Conservation (phyloP, 78 protist species). For the Monocercomonoides exilis region DNA sequence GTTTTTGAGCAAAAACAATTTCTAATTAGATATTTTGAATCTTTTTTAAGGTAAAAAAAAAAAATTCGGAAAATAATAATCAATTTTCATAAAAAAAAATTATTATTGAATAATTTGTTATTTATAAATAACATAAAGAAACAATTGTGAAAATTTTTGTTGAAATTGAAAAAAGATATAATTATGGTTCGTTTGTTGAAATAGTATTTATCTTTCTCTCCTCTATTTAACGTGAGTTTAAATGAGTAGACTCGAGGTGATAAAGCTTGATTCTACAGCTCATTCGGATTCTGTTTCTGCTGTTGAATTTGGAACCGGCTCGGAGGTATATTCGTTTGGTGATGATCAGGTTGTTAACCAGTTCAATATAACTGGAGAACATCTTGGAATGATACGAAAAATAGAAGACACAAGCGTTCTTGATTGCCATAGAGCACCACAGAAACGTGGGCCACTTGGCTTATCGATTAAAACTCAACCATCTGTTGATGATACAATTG, state of each 20-base stretch:
- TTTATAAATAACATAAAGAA: too few species aligned
- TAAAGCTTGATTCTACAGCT: not conserved
- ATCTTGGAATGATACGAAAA: not conserved
- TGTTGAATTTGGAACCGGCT: not conserved
- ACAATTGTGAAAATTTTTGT: too few species aligned
- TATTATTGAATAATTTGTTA: too few species aligned
- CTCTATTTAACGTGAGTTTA: not conserved
- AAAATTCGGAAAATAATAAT: too few species aligned
- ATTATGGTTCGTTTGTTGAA: too few species aligned
- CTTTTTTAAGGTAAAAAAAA: too few species aligned
- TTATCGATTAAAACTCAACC: not conserved
- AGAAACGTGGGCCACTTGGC: not conserved
- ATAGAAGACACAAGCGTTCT: not conserved
- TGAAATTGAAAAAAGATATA: too few species aligned
- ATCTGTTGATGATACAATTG: not conserved
- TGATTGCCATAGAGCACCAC: not conserved
- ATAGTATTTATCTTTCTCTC: too few species aligned
- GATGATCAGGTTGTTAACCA: not conserved
- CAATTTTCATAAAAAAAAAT: too few species aligned
- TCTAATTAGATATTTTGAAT: too few species aligned
- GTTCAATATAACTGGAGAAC: not conserved
- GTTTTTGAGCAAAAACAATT: too few species aligned
- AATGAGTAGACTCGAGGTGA: not conserved
- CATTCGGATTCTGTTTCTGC: not conserved
- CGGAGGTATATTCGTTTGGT: not conserved